A percentile compares a stretch with the other conserved stretches of the same genome.
These are phyloP conservation scores for Eucalyptus pauciflora DNA, from an alignment of 345 rosid species.

Conservation along the genomic window DNA sequence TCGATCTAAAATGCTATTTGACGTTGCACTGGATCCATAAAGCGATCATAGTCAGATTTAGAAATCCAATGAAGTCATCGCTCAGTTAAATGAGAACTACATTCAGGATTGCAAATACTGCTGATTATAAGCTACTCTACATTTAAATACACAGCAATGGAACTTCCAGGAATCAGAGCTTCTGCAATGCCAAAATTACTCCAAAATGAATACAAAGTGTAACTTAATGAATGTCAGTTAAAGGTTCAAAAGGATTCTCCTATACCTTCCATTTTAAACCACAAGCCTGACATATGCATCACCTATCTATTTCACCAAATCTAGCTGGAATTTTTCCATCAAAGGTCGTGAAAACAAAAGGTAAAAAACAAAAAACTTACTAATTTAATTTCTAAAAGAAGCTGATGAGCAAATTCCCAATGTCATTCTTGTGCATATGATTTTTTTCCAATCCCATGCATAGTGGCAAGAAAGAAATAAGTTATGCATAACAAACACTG, in stretches of 20 bases:
- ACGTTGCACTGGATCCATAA: constrained; percentile 67
- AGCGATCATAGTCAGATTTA: not conserved
- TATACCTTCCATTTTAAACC: not conserved
- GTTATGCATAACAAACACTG: not conserved
- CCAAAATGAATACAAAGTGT: not conserved
- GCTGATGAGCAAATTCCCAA: not conserved
- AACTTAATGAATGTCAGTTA: not conserved
- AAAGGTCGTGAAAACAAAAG: not conserved
- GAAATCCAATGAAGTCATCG: not conserved
- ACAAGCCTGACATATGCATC: not conserved
- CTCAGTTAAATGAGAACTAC: not conserved
- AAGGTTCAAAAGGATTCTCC: not conserved
- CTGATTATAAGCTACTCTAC: not conserved
- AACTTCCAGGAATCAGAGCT: not conserved
- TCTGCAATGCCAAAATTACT: not conserved
- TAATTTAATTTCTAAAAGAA: not conserved
- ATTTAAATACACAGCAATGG: not conserved
- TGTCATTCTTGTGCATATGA: not conserved
- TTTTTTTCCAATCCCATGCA: not conserved
- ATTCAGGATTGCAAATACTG: not conserved
- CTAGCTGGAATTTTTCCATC: not conserved
- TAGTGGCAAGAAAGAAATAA: not conserved
- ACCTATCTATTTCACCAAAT: not conserved
- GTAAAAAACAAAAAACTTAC: not conserved
- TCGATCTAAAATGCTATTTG: constrained; percentile 89